Conservation (phyloP, 2,329 filamentous ascomycete genomes). For the Trichoderma endophyticum region DNA sequence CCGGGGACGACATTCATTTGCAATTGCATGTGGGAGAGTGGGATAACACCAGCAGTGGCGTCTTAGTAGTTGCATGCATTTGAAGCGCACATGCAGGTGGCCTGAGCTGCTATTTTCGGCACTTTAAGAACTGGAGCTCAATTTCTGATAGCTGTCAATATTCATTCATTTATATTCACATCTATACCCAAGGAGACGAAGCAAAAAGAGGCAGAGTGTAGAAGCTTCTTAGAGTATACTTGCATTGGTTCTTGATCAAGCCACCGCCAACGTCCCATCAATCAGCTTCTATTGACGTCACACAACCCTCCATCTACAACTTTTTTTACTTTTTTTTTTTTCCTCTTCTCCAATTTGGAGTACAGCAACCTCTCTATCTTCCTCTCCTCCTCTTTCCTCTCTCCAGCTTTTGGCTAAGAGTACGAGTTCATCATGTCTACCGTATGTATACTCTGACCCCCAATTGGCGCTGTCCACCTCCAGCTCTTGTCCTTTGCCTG, state of each 20-base stretch:
- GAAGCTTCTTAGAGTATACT: background rate
- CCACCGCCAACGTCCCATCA: background rate
- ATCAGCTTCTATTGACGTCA: constrained; percentile 13
- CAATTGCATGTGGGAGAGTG: background rate
- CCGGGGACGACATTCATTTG: background rate
- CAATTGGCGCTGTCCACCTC: background rate
- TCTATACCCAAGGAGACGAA: background rate
- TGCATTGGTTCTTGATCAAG: background rate
- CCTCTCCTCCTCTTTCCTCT: background rate
- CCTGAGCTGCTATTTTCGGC: background rate
- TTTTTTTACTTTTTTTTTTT: background rate
- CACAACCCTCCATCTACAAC: background rate
- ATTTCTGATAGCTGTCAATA: background rate
- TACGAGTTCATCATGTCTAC: constrained; percentile 10
- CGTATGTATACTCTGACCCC: background rate
- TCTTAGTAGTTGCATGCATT: background rate
- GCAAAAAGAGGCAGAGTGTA: background rate
- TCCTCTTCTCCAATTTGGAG: background rate
- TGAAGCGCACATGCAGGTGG: background rate
- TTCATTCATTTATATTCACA: background rate
- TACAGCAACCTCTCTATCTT: background rate
- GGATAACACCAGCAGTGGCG: background rate
- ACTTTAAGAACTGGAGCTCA: background rate
- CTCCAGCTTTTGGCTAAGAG: background rate
- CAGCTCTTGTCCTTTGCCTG: constrained; percentile 22